Percentiles rank a stretch among this genome's conserved stretches.
Evolutionary conservation across 2,329 filamentous ascomycete species (phyloP).

Genomic region (Leptographium lundbergii): DNA sequence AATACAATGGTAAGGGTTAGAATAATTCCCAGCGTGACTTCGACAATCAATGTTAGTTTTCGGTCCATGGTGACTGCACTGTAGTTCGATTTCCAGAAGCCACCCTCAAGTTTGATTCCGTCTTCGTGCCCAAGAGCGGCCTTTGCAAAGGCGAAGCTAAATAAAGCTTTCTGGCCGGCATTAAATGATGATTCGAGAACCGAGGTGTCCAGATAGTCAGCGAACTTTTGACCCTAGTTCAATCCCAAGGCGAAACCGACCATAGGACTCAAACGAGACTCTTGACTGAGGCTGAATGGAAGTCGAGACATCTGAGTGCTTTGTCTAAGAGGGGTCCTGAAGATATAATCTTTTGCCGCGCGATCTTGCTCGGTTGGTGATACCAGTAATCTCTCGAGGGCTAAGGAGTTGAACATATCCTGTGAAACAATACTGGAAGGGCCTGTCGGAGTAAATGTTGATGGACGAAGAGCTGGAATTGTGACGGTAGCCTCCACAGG

Average conservation of each 20-base stretch:
- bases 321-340: not conserved
- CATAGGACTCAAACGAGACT: not conserved
- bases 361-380: not conserved
- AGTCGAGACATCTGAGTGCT: not conserved
- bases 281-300: not conserved
- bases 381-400: not conserved
- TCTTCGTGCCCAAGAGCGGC: not conserved
- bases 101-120: not conserved
- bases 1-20: not conserved
- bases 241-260: not conserved
- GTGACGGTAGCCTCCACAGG: not conserved
- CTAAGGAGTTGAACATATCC: not conserved
- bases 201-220: not conserved
- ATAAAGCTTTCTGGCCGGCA: not conserved
- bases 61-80: not conserved
- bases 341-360: not conserved
- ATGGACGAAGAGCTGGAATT: not conserved
- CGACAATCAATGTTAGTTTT: not conserved
- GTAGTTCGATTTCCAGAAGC: not conserved
- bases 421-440: not conserved
- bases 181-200: not conserved
- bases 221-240: not conserved
- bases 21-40: not conserved
- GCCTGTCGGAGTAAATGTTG: not conserved
- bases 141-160: not conserved